Evolutionary conservation across 2,329 filamentous ascomycete species (phyloP), one percentile per base, ranked within the genome.

Genomic region (Lecanicillium sp.): DNA sequence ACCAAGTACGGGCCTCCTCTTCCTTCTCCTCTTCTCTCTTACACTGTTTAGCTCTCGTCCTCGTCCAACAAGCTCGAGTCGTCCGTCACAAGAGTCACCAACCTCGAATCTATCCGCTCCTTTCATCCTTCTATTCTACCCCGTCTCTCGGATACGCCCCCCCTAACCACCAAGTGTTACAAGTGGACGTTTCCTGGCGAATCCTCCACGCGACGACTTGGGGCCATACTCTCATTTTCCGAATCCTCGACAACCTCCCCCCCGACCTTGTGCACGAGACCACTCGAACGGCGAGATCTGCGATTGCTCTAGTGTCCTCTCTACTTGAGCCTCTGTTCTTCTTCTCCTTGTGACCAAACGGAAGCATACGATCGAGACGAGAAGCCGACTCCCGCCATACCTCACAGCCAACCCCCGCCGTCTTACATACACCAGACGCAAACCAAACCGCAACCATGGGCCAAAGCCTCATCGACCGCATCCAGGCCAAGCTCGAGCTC

Each of bases 401-500:
- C 17, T 13, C 32, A 22, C 32, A 19, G n/a, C 15, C 8, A 34
- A 33, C 34, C 33, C 28, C 35, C 38, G 14, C 15, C 37, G 30
- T 33, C 29, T 19, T 29, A 30, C 18, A 31, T 12, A 14, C 32
- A 16, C 30, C 19, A 38, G 25, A 19, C 25, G 9, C 37, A 31
- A 32, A 28, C 35, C 33, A 37, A 35, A 43, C 45, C 49, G 47
- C 50, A 48, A 55, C 35, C 48, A 72, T 72, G 68, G 67, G 65
- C 36, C 63, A 68, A 53, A 67, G 66, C 51, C 54, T 80, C 53
- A 54, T 81, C 51, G 70, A 76, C 44, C 70, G 73, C 58, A 72
- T 80, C 57, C 71, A 80, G 51, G 71, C 75, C 43, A 78, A 84
- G 70, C 70, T 94, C 53, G 88, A 96, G 71, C 78, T 96, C 55